A percentile compares a stretch with the other conserved stretches of the same genome.
Conservation (phyloP, 768 basidiomycete genomes). For the Collybia nuda region DNA sequence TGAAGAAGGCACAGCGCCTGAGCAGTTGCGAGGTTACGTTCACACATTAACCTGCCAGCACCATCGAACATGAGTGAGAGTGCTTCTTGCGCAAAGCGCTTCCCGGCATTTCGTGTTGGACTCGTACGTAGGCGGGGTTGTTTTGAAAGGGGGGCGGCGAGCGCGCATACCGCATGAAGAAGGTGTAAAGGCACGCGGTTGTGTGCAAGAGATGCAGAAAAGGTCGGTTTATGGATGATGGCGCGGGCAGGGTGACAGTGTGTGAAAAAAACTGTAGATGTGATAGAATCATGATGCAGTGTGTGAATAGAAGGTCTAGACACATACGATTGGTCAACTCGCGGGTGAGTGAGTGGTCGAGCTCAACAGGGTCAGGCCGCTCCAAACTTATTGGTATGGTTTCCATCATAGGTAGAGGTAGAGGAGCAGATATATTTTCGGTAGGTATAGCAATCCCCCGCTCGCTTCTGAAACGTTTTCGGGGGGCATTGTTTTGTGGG, state of each 20-base stretch:
- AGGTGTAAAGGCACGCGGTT: slow-evolving; percentile 71
- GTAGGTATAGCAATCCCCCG: slow-evolving; percentile 34
- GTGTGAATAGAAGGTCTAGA: slow-evolving; percentile 9
- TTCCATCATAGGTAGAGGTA: slow-evolving; percentile 34
- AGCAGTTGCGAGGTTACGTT: slow-evolving; percentile 67
- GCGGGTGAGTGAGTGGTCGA: slow-evolving; percentile 64
- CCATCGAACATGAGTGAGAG: slow-evolving; percentile 70
- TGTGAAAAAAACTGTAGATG: slow-evolving; percentile 69
- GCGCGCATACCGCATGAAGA: slow-evolving; percentile 71
- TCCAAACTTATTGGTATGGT: slow-evolving; percentile 37
- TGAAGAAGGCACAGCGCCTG: slow-evolving; percentile 77
- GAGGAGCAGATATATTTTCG: slow-evolving; percentile 31
- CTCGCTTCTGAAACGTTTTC: slow-evolving; percentile 52
- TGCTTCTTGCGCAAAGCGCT: slow-evolving; percentile 60
- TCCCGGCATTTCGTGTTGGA: slow-evolving; percentile 55
- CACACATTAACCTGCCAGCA: slow-evolving; percentile 59
- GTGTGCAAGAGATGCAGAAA: slow-evolving; percentile 62
- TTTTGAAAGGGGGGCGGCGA: slow-evolving; percentile 75
- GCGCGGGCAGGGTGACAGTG: slow-evolving; percentile 77
- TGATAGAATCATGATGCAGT: slow-evolving; percentile 11
- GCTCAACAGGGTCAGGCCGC: slow-evolving; percentile 40
- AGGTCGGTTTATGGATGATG: slow-evolving; percentile 79
- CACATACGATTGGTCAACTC: slow-evolving; percentile 73
- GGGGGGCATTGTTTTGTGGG: slow-evolving; percentile 16
- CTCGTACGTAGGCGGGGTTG: slow-evolving; percentile 59